phyloP scores from a whole-genome alignment of 441 rosid genomes.

The California macrophylla region DNA sequence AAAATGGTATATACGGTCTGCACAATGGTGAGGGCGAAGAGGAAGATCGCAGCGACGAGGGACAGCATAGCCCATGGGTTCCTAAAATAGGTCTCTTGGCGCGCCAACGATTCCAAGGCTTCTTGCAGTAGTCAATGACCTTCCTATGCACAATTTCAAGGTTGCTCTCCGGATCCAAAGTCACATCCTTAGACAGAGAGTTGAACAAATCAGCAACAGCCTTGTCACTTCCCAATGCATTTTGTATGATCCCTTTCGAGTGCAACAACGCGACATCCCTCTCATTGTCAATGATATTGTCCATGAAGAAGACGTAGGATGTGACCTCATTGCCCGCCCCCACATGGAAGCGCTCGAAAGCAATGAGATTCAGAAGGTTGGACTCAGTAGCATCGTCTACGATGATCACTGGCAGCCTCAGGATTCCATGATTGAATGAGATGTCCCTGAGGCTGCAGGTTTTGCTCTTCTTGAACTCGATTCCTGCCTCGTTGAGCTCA shows the following conservation, averaged over 20 bases:
- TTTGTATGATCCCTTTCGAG: background rate
- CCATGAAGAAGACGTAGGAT: background rate
- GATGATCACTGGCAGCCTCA: background rate
- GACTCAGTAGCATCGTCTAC: constrained; percentile 1
- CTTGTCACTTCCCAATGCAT: background rate
- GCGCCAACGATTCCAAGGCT: background rate
- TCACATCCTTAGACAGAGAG: background rate
- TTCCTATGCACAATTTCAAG: background rate
- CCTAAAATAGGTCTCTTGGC: background rate
- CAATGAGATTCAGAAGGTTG: background rate
- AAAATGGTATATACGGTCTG: background rate
- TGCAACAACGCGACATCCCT: background rate
- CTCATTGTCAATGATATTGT: background rate
- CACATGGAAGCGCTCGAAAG: background rate
- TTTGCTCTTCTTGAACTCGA: background rate
- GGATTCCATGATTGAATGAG: background rate
- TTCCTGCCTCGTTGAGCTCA: background rate
- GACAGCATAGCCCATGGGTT: background rate
- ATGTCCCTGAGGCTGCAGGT: background rate
- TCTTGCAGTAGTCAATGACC: background rate
- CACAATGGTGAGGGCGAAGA: background rate
- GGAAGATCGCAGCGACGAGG: background rate
- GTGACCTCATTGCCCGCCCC: background rate
- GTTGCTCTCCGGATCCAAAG: background rate
- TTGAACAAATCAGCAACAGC: background rate